phyloP scores from a whole-genome alignment of 2,329 filamentous ascomycete genomes.

The Claviceps sp. region DNA sequence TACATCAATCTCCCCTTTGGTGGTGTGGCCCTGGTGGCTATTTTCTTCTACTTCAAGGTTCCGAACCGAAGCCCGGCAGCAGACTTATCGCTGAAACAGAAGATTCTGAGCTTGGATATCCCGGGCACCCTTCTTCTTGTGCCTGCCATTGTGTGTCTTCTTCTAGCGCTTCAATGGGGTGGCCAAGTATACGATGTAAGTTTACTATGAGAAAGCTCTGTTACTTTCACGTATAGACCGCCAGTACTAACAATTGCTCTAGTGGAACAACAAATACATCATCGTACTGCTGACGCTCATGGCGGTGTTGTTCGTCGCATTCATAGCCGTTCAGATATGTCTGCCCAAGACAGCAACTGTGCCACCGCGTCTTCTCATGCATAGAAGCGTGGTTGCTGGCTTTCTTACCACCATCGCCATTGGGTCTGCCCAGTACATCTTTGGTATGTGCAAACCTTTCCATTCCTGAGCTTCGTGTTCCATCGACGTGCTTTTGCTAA shows the following conservation, averaged over 20 bases:
- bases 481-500: too few species aligned
- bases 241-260: not conserved
- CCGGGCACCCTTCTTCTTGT: not conserved
- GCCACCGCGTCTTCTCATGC: conserved; percentile 24
- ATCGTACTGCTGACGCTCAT: conserved; percentile 24
- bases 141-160: conserved; percentile 20
- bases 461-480: too few species aligned
- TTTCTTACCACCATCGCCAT: conserved; percentile 11
- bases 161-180: conserved; percentile 35
- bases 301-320: conserved; percentile 25
- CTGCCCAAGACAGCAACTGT: conserved; percentile 24
- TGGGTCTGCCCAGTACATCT: not conserved
- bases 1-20: conserved; percentile 27
- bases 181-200: conserved; percentile 18
- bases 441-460: conserved; percentile 12
- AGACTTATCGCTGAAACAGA: not conserved
- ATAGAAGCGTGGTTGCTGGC: conserved; percentile 24
- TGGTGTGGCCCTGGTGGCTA: conserved; percentile 20
- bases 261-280: not conserved
- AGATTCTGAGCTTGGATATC: not conserved
- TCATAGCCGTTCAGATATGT: conserved; percentile 23
- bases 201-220: too few species aligned
- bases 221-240: conserved; percentile 9
- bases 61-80: not conserved
- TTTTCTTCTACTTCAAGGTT: conserved; percentile 25